phyloP scores from a whole-genome alignment of 1,139 yeast species.

The Debaryomycetaceae sp. region DNA sequence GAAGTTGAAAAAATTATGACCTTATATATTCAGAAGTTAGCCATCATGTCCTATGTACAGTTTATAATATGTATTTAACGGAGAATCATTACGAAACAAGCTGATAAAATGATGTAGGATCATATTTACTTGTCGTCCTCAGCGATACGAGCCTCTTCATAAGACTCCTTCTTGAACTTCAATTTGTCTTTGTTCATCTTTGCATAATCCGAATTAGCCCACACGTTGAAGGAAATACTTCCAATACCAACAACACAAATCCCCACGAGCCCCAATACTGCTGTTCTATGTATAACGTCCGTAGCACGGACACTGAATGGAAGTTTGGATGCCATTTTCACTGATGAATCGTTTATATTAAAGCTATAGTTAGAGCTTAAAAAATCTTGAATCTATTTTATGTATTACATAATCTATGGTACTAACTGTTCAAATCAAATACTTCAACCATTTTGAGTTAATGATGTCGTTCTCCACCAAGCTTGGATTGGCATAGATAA shows the following conservation, averaged over 20 bases:
- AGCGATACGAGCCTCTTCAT: constrained; percentile 22
- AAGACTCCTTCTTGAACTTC: constrained; percentile 32
- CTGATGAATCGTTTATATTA: not conserved
- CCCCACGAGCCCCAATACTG: constrained; percentile 76
- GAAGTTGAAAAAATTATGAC: not conserved
- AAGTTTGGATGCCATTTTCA: constrained; percentile 20
- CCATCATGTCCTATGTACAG: not conserved
- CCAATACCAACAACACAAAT: constrained; percentile 48
- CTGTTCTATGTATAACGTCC: constrained; percentile 78
- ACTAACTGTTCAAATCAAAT: constrained; percentile 23
- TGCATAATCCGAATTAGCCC: constrained; percentile 51
- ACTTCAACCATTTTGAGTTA: constrained; percentile 37
- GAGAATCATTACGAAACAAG: not conserved
- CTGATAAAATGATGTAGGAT: no score
- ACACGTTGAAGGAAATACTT: constrained; percentile 60
- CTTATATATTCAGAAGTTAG: not conserved
- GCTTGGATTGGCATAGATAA: constrained; percentile 41
- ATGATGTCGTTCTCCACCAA: constrained; percentile 36
- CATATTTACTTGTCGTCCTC: constrained; percentile 4
- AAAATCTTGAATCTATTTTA: not conserved
- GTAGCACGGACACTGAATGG: constrained; percentile 55
- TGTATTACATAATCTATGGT: constrained; percentile 8
- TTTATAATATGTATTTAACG: not conserved
- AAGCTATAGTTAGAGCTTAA: not conserved
- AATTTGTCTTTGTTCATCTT: constrained; percentile 41